Percentiles rank a stretch among this genome's conserved stretches.
These are phyloP conservation scores for Pleurotus pulmonarius DNA, from an alignment of 768 basidiomycete species.

Conservation along the genomic window DNA sequence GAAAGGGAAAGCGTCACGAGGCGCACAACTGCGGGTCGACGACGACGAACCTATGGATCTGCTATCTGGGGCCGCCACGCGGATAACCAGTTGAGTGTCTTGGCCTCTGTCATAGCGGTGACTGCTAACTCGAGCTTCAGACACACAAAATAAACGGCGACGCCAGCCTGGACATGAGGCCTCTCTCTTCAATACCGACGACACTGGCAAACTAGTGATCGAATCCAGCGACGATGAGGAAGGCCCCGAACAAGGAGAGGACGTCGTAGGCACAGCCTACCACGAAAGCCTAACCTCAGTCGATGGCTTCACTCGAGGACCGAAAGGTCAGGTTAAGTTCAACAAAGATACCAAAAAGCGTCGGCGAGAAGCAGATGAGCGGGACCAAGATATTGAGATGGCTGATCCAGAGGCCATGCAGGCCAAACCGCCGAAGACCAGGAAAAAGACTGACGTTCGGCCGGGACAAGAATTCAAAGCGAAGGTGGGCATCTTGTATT, in stretches of 20 bases:
- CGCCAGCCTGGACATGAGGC: conserved; percentile 87
- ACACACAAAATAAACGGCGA: conserved; percentile 42
- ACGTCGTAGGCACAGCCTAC: conserved; percentile 77
- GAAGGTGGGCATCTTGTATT: conserved; percentile 56
- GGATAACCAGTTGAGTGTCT: conserved; percentile 58
- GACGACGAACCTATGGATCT: conserved; percentile 96
- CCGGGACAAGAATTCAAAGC: conserved; percentile 93
- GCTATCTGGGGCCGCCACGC: conserved; percentile 71
- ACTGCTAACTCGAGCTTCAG: conserved; percentile 23
- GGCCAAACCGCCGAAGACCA: conserved; percentile 46
- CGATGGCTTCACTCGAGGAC: conserved; percentile 86
- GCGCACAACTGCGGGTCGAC: conserved; percentile 75
- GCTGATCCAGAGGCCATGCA: conserved; percentile 57
- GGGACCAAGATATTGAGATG: conserved; percentile 69
- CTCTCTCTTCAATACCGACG: conserved; percentile 81
- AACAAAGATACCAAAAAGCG: conserved; percentile 97
- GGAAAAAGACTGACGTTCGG: conserved; percentile 43
- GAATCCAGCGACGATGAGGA: conserved; percentile 49
- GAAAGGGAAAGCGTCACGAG: conserved; percentile 26
- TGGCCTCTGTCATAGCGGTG: not conserved
- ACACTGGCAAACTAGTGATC: conserved; percentile 77
- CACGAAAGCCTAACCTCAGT: conserved; percentile 77
- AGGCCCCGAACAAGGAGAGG: conserved; percentile 35
- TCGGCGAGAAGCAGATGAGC: conserved; percentile 62
- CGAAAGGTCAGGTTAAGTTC: conserved; percentile 85